Base-by-base conservation (phyloP, 2,329 filamentous ascomycete species). In the Fusarium pseudoanthophilum region DNA sequence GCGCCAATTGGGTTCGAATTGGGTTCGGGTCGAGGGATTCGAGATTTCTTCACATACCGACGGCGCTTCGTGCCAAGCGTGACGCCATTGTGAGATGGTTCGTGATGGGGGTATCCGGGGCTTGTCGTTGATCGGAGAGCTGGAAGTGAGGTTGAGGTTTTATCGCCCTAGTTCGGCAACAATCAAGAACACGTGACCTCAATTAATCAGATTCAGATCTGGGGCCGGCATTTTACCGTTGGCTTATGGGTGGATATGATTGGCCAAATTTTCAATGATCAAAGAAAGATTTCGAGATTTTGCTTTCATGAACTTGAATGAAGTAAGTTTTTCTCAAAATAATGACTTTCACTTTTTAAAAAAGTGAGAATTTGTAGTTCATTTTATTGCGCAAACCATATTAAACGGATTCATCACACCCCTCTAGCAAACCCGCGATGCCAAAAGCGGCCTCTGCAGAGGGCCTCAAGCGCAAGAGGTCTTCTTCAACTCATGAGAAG, bases 11-110 rank as follows among this genome's bases (percentile, higher is more conserved):
- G 40, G 58, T 40, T 52, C 60, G 51, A 67, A 71, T 68, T 65
- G 64, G 64, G 40, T 67, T 45, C 37, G 34, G 46, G 59, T 71
- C 60, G 68, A 67, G 56, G 42, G 30, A 21, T 45, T 64, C 59
- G 61, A 62, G 56, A 21, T 67, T 46, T 60, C 60, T 61, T 59
- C 36, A 91, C 94, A 85, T 91, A 98, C 95, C 93, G 87, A 95
- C 88, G 87, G 95, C 94, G 90, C 92, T 95, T 91, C 93, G 95
- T 90, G 92, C 94, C 88, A 98, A 90, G 90, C 95, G 94, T 87
- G 94, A 97, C 90, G 95, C 95, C 95, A 98, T 98, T 93, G 88
- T 93, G 89, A 85, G 84, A 87, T 88, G 84, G 85, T 82, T 86
- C 84, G 85, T 84, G 85, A 86, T 87, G 87, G 85, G 82, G 84